phyloP scores from a whole-genome alignment of 1,139 yeast genomes.

The Diutina ranongensis region DNA sequence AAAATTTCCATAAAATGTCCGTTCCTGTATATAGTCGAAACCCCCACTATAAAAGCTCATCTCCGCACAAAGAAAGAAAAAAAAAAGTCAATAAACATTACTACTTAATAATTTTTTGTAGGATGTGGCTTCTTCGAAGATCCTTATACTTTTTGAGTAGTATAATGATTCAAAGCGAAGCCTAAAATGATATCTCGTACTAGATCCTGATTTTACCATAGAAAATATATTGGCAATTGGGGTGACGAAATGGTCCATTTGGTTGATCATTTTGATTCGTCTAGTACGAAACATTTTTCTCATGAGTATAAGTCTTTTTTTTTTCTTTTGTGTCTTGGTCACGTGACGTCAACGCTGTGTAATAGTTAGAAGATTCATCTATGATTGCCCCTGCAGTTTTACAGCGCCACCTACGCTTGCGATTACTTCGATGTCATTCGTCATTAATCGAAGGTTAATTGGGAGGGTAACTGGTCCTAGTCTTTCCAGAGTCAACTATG shows the following conservation, averaged over 20 bases:
- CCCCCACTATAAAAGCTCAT: not conserved
- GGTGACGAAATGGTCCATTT: not conserved
- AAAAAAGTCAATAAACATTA: not conserved
- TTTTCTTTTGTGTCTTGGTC: too few species aligned
- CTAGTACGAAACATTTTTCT: not conserved
- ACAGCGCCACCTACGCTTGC: not conserved
- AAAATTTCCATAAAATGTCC: not conserved
- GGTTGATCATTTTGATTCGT: not conserved
- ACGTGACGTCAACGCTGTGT: too few species aligned
- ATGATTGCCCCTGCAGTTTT: not conserved
- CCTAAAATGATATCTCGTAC: constrained; percentile 28
- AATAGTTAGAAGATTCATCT: too few species aligned
- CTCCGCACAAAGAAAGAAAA: not conserved
- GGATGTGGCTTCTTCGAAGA: constrained; percentile 58
- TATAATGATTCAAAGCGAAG: constrained; percentile 61
- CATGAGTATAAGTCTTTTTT: not conserved
- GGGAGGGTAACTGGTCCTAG: too few species aligned
- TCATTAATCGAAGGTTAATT: too few species aligned
- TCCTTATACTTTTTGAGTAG: constrained; percentile 43
- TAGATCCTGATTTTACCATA: not conserved
- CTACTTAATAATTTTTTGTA: not conserved
- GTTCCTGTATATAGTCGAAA: not conserved
- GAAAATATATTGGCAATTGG: not conserved
- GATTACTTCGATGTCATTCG: not conserved
- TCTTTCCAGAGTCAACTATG: not conserved